Conservation (phyloP, 441 rosid genomes). For the Aquilaria agallochum region DNA sequence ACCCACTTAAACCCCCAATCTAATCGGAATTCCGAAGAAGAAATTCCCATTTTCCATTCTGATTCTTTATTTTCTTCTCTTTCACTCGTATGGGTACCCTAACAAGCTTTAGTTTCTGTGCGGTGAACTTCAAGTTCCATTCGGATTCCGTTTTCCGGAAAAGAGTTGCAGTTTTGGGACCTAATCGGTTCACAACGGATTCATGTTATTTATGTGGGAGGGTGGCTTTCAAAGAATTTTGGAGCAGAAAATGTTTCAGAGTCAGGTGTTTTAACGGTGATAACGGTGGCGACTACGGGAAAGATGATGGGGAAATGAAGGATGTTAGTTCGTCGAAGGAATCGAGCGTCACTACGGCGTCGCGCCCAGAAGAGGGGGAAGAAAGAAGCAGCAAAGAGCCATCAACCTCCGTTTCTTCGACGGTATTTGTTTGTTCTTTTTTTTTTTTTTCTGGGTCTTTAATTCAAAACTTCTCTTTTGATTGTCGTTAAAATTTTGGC, state of each 20-base stretch:
- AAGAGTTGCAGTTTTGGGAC: constrained; percentile 19
- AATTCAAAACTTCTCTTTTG: neutral
- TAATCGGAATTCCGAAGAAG: neutral
- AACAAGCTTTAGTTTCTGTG: constrained; percentile 48
- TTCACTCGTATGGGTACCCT: constrained; percentile 64
- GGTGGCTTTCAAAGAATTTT: constrained; percentile 9
- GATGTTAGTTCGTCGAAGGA: constrained; percentile 26
- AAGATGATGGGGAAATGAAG: constrained; percentile 22
- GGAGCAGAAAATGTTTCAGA: constrained; percentile 13
- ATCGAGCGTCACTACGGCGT: constrained; percentile 41
- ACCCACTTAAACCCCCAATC: no score
- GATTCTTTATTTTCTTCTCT: neutral
- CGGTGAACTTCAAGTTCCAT: constrained; percentile 35
- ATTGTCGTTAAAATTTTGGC: neutral
- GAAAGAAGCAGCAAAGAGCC: constrained; percentile 34
- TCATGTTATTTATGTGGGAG: constrained; percentile 26
- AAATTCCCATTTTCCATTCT: neutral
- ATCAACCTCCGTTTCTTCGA: constrained; percentile 46
- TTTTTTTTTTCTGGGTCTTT: neutral
- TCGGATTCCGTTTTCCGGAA: constrained; percentile 23
- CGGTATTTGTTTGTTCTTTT: constrained; percentile 34
- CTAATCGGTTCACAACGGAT: constrained; percentile 17
- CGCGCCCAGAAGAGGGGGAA: constrained; percentile 38
- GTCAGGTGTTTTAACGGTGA: constrained; percentile 47
- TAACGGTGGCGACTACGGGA: constrained; percentile 13